Percentiles rank a stretch among this genome's conserved stretches.
Evolutionary conservation across 2,329 filamentous ascomycete genomes (phyloP).

Genomic region (Endothia cerciana): DNA sequence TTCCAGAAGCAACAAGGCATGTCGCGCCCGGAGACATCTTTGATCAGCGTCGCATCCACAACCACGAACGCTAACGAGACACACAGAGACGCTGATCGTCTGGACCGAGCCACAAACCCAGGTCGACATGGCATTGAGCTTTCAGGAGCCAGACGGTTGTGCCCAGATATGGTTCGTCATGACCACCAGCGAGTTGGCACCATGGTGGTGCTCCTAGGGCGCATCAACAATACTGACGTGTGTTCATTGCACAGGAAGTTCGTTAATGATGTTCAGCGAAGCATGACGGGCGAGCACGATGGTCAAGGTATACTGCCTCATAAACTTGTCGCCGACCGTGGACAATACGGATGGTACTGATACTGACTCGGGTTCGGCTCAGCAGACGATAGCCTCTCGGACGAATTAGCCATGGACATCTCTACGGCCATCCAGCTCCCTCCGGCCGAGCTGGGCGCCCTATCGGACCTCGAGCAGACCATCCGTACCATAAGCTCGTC

Average conservation of each 20-base stretch:
- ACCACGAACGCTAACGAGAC: conserved; percentile 36
- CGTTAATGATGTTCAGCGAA: conserved; percentile 81
- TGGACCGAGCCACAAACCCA: conserved; percentile 88
- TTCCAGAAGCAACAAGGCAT: conserved; percentile 98
- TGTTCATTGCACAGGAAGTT: conserved; percentile 71
- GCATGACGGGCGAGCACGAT: conserved; percentile 63
- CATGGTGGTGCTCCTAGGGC: neutral
- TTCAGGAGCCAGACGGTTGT: conserved; percentile 96
- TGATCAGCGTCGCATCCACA: conserved; percentile 34
- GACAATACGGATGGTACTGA: conserved; percentile 33
- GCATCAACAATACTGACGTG: conserved; percentile 33
- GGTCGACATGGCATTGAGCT: conserved; percentile 96
- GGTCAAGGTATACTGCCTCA: conserved; percentile 60
- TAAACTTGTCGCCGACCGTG: conserved; percentile 12
- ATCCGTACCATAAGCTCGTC: conserved; percentile 81
- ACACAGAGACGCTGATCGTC: conserved; percentile 89
- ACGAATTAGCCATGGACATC: conserved; percentile 80
- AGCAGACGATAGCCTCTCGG: conserved; percentile 82
- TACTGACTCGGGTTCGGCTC: conserved; percentile 6
- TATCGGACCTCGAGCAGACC: conserved; percentile 81
- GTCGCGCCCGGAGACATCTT: conserved; percentile 32
- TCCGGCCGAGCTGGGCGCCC: conserved; percentile 76
- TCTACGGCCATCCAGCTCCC: conserved; percentile 74
- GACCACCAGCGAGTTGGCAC: conserved; percentile 3
- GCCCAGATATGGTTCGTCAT: conserved; percentile 78